Base-by-base conservation (phyloP, 2,329 filamentous ascomycete genomes). In the Fusarium napiforme region DNA sequence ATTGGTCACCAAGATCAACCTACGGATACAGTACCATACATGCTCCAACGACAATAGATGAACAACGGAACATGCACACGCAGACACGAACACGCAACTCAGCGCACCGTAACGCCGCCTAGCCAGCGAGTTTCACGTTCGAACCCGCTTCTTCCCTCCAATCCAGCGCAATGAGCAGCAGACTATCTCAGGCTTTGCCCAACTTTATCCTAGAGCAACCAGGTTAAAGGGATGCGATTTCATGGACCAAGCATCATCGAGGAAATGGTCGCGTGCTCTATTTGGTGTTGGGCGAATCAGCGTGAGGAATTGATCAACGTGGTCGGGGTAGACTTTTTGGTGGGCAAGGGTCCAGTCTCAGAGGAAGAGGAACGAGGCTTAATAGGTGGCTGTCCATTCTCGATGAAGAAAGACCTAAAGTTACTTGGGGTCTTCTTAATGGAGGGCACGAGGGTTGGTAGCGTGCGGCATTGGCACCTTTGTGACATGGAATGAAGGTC, bases 181-280 rank as follows among this genome's bases (percentile, higher is more conserved):
- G 57, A 60, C 60, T 59, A 45, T 65, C 71, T 60, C 50, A 56
- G 40, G 28, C 65, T 63, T 52, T 49, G 64, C 43, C 55, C 49
- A 63, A 58, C 56, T 74, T 72, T 61, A 65, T 71, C 72, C 64
- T 66, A 74, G 64, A 53, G 60, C 43, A 65, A 70, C 59, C 71
- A 46, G 72, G 71, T 74, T 63, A 50, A 74, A 69, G 58, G 60
- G 60, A 75, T 75, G 64, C 47, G 55, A 67, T 42, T 77, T 77
- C 68, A 74, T 83, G 80, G 82, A 82, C 82, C 82, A 83, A 83
- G 82, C 82, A 83, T 81, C 81, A 82, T 83, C 79, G 77, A 83
- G 82, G 77, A 82, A 82, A 80, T 82, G 81, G 82, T 83, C 82
- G 82, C 82, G 82, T 83, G 82, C 82, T 83, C 79, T 72, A 69